Conservation (phyloP, 2,329 filamentous ascomycete genomes). For the Aspergillus sp. region DNA sequence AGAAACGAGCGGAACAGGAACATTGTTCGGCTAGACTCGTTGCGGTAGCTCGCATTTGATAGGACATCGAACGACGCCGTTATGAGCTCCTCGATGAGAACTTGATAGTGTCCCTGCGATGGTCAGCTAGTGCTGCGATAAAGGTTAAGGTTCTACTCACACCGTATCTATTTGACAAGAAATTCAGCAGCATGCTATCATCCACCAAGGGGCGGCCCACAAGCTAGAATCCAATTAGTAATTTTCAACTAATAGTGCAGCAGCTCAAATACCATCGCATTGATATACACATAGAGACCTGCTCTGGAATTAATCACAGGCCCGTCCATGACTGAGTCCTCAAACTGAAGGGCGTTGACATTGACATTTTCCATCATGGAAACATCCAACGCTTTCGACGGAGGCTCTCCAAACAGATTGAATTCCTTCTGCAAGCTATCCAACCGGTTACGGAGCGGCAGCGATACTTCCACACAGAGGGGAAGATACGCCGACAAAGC, state of each 20-base stretch:
- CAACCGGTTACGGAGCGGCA: constrained; percentile 41
- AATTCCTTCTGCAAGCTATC: constrained; percentile 46
- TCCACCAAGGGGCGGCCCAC: constrained; percentile 81
- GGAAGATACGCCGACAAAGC: constrained; percentile 44
- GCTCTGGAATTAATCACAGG: constrained; percentile 74
- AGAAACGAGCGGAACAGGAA: constrained; percentile 83
- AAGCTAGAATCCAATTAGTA: constrained; percentile 58
- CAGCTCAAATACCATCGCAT: constrained; percentile 65
- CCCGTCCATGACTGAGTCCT: constrained; percentile 62
- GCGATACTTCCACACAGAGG: constrained; percentile 42
- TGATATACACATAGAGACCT: constrained; percentile 82
- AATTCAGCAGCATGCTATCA: constrained; percentile 74
- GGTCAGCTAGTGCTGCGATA: constrained; percentile 6
- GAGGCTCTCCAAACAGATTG: constrained; percentile 43
- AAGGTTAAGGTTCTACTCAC: constrained; percentile 47
- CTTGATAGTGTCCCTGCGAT: constrained; percentile 70
- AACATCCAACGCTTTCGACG: constrained; percentile 46
- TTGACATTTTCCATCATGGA: constrained; percentile 45
- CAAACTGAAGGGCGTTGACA: constrained; percentile 54
- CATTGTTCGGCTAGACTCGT: constrained; percentile 60
- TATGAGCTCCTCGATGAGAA: constrained; percentile 77
- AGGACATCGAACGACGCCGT: constrained; percentile 87
- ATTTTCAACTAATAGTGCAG: background rate
- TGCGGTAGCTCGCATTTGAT: constrained; percentile 79
- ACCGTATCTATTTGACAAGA: constrained; percentile 81